Conservation (phyloP, 805 yeast genomes). For the Starmerella kuoi region DNA sequence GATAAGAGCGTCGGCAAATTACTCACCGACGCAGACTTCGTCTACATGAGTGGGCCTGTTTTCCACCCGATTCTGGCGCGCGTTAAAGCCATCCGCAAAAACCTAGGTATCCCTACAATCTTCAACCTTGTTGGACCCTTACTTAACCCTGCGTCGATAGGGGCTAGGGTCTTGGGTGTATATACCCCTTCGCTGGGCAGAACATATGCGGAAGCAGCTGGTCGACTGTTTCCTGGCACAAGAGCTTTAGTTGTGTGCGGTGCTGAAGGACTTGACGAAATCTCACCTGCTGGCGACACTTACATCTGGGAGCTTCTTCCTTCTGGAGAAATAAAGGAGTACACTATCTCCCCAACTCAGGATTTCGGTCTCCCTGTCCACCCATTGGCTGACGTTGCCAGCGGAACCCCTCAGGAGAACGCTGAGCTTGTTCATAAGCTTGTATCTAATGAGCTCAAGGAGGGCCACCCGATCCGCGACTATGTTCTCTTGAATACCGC, state of each 20-base stretch:
- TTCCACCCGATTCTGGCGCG: conserved; percentile 86
- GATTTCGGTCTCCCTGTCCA: conserved; percentile 79
- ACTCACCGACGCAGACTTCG: conserved; percentile 38
- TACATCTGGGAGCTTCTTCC: conserved; percentile 61
- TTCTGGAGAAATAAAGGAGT: conserved; percentile 27
- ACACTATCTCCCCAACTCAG: conserved; percentile 35
- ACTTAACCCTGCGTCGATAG: conserved; percentile 74
- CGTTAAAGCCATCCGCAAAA: conserved; percentile 65
- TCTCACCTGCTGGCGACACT: conserved; percentile 77
- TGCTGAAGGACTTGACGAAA: conserved; percentile 80
- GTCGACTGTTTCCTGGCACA: conserved; percentile 37
- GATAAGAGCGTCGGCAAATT: conserved; percentile 47
- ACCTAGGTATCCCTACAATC: conserved; percentile 80
- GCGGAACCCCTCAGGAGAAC: conserved; percentile 81
- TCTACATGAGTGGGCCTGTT: conserved; percentile 80
- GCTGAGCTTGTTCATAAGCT: conserved; percentile 47
- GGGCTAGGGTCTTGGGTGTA: conserved; percentile 81
- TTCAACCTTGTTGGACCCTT: conserved; percentile 92
- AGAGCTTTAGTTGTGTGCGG: conserved; percentile 86
- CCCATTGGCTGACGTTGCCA: conserved; percentile 49
- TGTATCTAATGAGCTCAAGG: conserved; percentile 34
- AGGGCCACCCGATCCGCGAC: conserved; percentile 55
- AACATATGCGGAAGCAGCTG: conserved; percentile 72
- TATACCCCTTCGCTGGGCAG: conserved; percentile 67
- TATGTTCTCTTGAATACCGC: conserved; percentile 85